These are phyloP conservation scores for Tagetes patula DNA, from an alignment of 129 eudicot species.

Conservation along the genomic window DNA sequence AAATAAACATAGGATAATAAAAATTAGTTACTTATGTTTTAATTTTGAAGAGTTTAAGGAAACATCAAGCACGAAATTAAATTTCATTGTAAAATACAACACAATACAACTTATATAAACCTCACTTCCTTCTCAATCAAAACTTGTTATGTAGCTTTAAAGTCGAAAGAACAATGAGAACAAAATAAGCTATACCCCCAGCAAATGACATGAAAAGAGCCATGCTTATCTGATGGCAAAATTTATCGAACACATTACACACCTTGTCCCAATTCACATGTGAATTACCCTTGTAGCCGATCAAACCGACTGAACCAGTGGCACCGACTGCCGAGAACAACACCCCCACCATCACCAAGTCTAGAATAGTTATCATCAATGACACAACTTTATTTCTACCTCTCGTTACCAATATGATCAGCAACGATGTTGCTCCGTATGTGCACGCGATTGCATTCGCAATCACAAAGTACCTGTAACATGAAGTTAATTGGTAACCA, in stretches of 20 bases:
- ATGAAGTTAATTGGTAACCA: neutral
- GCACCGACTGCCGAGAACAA: slow-evolving; percentile 64
- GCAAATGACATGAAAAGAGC: slow-evolving; percentile 43
- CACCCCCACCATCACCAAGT: slow-evolving; percentile 58
- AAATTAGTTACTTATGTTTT: too few species aligned
- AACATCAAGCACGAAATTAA: neutral
- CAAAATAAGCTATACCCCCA: slow-evolving; percentile 38
- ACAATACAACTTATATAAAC: neutral
- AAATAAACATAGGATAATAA: too few species aligned
- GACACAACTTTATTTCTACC: slow-evolving; percentile 31
- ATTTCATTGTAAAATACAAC: neutral
- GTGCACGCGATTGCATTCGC: slow-evolving; percentile 55
- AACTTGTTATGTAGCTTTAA: slow-evolving; percentile 45
- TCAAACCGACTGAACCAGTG: slow-evolving; percentile 47
- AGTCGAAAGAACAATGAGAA: slow-evolving; percentile 43
- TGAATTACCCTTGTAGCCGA: slow-evolving; percentile 67
- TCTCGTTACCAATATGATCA: slow-evolving; percentile 36
- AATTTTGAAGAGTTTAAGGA: too few species aligned
- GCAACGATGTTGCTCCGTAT: slow-evolving; percentile 48
- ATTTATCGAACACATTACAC: slow-evolving; percentile 48
- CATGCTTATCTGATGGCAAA: slow-evolving; percentile 44
- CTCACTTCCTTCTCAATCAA: slow-evolving; percentile 18
- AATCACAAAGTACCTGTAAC: slow-evolving; percentile 65
- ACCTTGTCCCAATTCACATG: slow-evolving; percentile 73
- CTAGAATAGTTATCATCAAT: slow-evolving; percentile 30